Evolutionary conservation across 805 yeast genomes (phyloP), one percentile per base, ranked within the genome.

Genomic region (Candida chilensis): DNA sequence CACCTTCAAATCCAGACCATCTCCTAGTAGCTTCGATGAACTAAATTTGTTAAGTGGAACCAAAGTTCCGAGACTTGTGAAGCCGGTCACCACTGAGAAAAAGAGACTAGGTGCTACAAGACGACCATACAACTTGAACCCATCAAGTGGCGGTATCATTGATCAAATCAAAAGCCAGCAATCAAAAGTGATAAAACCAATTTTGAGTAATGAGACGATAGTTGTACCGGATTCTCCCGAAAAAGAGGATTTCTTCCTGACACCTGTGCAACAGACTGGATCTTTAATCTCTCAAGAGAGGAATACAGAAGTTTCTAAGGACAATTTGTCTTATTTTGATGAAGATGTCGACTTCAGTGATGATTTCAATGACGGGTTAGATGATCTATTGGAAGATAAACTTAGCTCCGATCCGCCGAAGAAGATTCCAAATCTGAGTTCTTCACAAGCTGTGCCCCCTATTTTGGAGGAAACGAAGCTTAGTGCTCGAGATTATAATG

Each of bases 311-410:
- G 24, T 17, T 5, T 20, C 15, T n/a, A 22, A 16, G 15, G 28
- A 30, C 5, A 24, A 16, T 14, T 25, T 17, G 28, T 10, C 27
- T 7, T 20, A 28, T 12, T 10, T 20, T 19, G 18, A 14, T 28
- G 27, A 38, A 18, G 36, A 42, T 29, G 22, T 29, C 27, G 29
- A 34, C 16, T n/a, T 27, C 27, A 35, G 36, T 10, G 47, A 39
- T 18, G 47, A 45, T 20, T 44, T 52, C 31, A 38, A 43, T 29
- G 52, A 46, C 25, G 44, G 41, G 3, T 35, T 44, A 24, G 54
- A 51, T n/a, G n/a, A n/a, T n/a, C n/a, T n/a, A n/a, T n/a, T n/a
- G n/a, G n/a, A n/a, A n/a, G n/a, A n/a, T n/a, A n/a, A n/a, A n/a
- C n/a, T n/a, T n/a, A n/a, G n/a, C n/a, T n/a, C n/a, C n/a, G n/a